Evolutionary conservation across 2,329 filamentous ascomycete genomes (phyloP), one percentile per base, ranked within the genome.

Genomic region (Botryotinia globosa): DNA sequence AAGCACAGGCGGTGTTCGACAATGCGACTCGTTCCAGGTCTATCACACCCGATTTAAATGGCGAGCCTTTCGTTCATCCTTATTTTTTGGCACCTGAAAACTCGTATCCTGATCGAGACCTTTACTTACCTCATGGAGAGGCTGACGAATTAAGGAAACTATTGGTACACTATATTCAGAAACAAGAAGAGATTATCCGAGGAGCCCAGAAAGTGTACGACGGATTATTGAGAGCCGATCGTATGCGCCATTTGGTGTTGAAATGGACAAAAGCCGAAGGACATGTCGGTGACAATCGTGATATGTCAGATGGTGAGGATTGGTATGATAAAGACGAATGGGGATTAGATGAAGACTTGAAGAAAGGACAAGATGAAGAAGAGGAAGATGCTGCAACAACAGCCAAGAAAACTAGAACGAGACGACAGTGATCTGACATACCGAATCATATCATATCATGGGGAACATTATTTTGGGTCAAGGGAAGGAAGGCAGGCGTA

Each of bases 251-350:
- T 77, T 87, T 89, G 32, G 92, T 96, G 4, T 86, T 91, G 80
- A 87, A 88, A 76, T 94, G 92, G 90, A 87, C 90, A 76, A 93
- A 94, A 80, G 91, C 93, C 1, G 93, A 95, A 82, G 92, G 87
- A 34, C 93, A 95, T 78, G 85, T 85, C 69, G 88, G 89, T 2
- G 80, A 84, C 29, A 89, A 90, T 67, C 76, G 79, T 54, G 92
- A 94, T 81, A 90, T 96, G 90, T 94, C 91, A 68, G 93, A 97
- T 80, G 92, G 92, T 18, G 93, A 97, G 83, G 93, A 97, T 80
- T 97, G 92, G 92, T 94, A 94, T 79, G 93, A 97, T 81, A 88
- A 88, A 79, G 91, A 93, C 70, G 91, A 93, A 82, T 95, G 92
- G 92, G 88, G 88, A 0, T 81, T 96, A 66, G 87, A 88, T 14